These are phyloP conservation scores for Aspergillus neoniger DNA, from an alignment of 2,329 filamentous ascomycete genomes.

Conservation along the genomic window DNA sequence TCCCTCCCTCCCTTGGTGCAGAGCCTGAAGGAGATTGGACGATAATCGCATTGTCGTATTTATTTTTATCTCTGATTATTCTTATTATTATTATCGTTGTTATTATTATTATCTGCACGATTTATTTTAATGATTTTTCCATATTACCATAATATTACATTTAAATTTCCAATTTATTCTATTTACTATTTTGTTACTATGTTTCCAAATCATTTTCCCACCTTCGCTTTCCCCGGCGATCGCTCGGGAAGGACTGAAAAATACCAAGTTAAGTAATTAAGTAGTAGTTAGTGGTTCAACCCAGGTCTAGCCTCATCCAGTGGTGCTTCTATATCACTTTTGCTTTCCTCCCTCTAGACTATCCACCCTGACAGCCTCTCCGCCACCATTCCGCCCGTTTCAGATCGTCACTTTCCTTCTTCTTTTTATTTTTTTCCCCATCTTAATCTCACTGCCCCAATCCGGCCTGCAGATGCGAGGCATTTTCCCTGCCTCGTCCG, in stretches of 20 bases:
- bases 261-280: not conserved
- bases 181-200: not conserved
- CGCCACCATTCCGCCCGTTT: constrained; percentile 14
- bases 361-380: not conserved
- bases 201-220: not conserved
- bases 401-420: constrained; percentile 14
- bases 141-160: not conserved
- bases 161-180: not conserved
- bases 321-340: constrained; percentile 6
- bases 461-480: constrained; percentile 18
- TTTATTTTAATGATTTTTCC: constrained; percentile 1
- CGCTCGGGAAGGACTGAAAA: not conserved
- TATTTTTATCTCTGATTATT: constrained; percentile 7
- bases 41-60: constrained; percentile 2
- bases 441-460: constrained; percentile 17
- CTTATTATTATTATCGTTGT: constrained; percentile 10
- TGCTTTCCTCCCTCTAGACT: not conserved
- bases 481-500: constrained; percentile 11
- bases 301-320: constrained; percentile 3
- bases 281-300: not conserved
- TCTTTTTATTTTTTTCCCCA: constrained; percentile 1
- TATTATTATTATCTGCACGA: not conserved
- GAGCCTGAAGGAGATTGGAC: not conserved
- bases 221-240: constrained; percentile 3
- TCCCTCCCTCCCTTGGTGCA: not conserved